Evolutionary conservation across 2,329 filamentous ascomycete species (phyloP), one percentile per base, ranked within the genome.

Genomic region (Scortechinia acanthostroma): DNA sequence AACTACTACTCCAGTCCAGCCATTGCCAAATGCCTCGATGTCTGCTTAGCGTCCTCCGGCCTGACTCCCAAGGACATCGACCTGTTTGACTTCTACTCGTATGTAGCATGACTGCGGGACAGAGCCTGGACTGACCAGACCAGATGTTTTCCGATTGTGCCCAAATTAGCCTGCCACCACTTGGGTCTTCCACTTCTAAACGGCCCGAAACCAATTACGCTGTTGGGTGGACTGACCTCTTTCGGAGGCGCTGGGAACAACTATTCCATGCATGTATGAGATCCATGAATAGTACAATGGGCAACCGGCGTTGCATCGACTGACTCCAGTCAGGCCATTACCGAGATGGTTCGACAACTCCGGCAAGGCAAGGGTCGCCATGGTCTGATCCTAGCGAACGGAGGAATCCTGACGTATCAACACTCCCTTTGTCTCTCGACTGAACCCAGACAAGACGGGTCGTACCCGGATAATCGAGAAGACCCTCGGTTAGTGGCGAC

Each of bases 231-330:
- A 0, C 53, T 87, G 45, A 86, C 82, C 3, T 82, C 74, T 1
- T 86, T 86, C 47, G 82, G 83, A 0, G 83, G 82, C 0, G 82
- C 83, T 4, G 82, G 82, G 0, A 86, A 86, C 50, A 86, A 86
- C 45, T 86, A 86, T 48, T 82, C 77, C 0, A 78, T 85, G 72
- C 81, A 86, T 61, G 79, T 74, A 58, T 54, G 63, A 59, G 10
- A 30, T 30, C n/a, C 25, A 30, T 10, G n/a, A 10, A 30, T 30
- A 30, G n/a, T 30, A 30, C 10, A 13, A 20, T 37, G 46, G 22
- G 43, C 14, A 22, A 10, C 10, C 14, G 25, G 1, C 2, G 3
- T 42, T 30, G 17, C 4, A 21, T 28, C 49, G 23, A 45, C 20
- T 5, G 16, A 21, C n/a, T n/a, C n/a, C n/a, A 22, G 0, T 3